Evolutionary conservation across 2,329 filamentous ascomycete species (phyloP).

Genomic region (Sordariomycetes sp.): DNA sequence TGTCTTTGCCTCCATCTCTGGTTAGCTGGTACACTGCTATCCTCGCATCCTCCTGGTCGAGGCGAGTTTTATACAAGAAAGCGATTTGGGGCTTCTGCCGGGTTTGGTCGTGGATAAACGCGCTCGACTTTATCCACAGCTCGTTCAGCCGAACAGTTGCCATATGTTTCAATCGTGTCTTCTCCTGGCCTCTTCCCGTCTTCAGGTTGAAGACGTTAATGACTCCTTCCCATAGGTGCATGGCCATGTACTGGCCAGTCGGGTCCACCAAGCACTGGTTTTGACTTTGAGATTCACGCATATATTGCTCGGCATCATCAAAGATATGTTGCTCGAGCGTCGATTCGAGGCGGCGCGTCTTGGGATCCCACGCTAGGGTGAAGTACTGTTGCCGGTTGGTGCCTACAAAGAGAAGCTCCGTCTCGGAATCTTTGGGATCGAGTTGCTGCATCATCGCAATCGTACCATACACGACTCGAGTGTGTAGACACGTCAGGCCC

Average conservation of each 20-base stretch:
- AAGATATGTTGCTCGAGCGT: constrained; percentile 37
- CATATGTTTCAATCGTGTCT: constrained; percentile 35
- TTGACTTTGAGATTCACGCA: constrained; percentile 72
- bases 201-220: constrained; percentile 44
- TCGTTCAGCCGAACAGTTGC: constrained; percentile 49
- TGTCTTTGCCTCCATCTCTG: constrained; percentile 41
- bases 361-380: constrained; percentile 71
- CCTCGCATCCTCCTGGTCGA: constrained; percentile 42
- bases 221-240: constrained; percentile 53
- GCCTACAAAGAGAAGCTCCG: constrained; percentile 84
- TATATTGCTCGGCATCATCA: constrained; percentile 47
- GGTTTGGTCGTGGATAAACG: constrained; percentile 48
- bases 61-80: constrained; percentile 46
- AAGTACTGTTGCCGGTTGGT: constrained; percentile 90
- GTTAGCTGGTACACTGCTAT: constrained; percentile 52
- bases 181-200: constrained; percentile 24
- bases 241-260: constrained; percentile 50
- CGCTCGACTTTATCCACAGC: constrained; percentile 49
- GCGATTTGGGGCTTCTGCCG: constrained; percentile 49
- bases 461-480: constrained; percentile 72
- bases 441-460: constrained; percentile 79
- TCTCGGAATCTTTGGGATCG: constrained; percentile 61
- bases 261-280: constrained; percentile 82
- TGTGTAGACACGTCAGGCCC: constrained; percentile 54
- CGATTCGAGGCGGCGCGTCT: constrained; percentile 40